Evolutionary conservation across 2,329 filamentous ascomycete genomes (phyloP).

Genomic region (Pseudogymnoascus sp.): DNA sequence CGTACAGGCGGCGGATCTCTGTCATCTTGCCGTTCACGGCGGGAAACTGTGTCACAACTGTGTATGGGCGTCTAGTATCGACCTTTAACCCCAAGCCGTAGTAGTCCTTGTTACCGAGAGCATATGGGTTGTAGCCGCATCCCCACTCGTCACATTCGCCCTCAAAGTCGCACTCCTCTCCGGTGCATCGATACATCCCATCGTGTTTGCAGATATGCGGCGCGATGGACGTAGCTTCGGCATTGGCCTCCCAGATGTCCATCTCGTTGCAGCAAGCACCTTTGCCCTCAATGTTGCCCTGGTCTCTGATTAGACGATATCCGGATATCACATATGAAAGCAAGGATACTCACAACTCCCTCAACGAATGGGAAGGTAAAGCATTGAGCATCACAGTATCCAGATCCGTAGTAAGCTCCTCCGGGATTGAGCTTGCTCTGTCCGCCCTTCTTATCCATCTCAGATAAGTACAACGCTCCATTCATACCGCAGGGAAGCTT

Average conservation of each 20-base stretch:
- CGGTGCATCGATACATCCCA: slow-evolving; percentile 39
- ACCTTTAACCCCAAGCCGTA: slow-evolving; percentile 26
- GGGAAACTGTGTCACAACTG: slow-evolving; percentile 44
- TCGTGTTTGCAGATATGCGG: slow-evolving; percentile 43
- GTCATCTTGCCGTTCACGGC: slow-evolving; percentile 32
- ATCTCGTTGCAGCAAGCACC: slow-evolving; percentile 49
- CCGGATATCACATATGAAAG: not conserved
- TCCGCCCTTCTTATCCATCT: slow-evolving; percentile 33
- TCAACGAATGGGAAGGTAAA: slow-evolving; percentile 32
- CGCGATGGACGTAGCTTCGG: slow-evolving; percentile 37
- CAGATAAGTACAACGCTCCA: slow-evolving; percentile 33
- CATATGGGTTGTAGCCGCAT: slow-evolving; percentile 37
- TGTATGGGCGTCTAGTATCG: slow-evolving; percentile 36
- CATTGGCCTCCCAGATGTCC: slow-evolving; percentile 51
- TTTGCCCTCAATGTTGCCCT: slow-evolving; percentile 34
- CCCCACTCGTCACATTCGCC: slow-evolving; percentile 39
- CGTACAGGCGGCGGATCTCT: slow-evolving; percentile 42
- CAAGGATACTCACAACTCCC: slow-evolving; percentile 28
- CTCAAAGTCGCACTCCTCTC: slow-evolving; percentile 32
- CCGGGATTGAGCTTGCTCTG: slow-evolving; percentile 30
- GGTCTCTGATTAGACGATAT: not conserved
- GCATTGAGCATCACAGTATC: slow-evolving; percentile 41
- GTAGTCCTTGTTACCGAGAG: slow-evolving; percentile 22
- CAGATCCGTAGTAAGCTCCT: slow-evolving; percentile 42
- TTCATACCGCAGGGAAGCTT: slow-evolving; percentile 37